Base-by-base conservation (phyloP, 257 asterid species). In the Cordia subcordata region DNA sequence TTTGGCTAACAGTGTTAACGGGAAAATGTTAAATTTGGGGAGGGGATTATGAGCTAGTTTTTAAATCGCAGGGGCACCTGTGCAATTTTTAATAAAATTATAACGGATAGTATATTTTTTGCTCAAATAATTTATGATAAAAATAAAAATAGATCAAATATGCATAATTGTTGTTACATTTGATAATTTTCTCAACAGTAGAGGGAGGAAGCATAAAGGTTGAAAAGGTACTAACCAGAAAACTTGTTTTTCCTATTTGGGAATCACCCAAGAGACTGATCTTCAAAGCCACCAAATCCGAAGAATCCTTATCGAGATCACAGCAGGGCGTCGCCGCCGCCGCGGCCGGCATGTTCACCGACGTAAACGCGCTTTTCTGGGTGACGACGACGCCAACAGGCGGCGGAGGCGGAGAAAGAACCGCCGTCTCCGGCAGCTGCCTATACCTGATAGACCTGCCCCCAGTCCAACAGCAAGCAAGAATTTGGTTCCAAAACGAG, bases 281-380 rank as follows among this genome's bases (percentile, higher is more conserved):
- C 84, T 84, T 87, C 65, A 84, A 57, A 0, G 82, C n/a, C 17
- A 86, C 95, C 51, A 84, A 69, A 72, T 86, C 93, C 10, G 92
- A 73, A 0, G 82, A 68, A 66, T 85, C 86, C 45, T 39, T 72
- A 33, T 66, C 67, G 19, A 45, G 58, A 54, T 63, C 77, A n/a
- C 59, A 67, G 60, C 72, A n/a, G 32, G 67, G 68, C 46, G 72
- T 42, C 16, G 74, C 13, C 23, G 22, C 61, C 37, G 67, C 67
- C 46, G 72, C 37, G 15, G 74, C 13, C 23, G 22, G 58, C 37
- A 49, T 17, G n/a, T 45, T 10, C 40, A 11, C 15, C 12, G 46
- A 15, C 5, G 64, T 16, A 49, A 49, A 23, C 8, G 38, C 53
- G 18, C 64, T 40, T 4, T 23, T 14, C 16, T 20, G 1, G 35